phyloP scores from a whole-genome alignment of 2,329 filamentous ascomycete species.

The Truncatella angustata region DNA sequence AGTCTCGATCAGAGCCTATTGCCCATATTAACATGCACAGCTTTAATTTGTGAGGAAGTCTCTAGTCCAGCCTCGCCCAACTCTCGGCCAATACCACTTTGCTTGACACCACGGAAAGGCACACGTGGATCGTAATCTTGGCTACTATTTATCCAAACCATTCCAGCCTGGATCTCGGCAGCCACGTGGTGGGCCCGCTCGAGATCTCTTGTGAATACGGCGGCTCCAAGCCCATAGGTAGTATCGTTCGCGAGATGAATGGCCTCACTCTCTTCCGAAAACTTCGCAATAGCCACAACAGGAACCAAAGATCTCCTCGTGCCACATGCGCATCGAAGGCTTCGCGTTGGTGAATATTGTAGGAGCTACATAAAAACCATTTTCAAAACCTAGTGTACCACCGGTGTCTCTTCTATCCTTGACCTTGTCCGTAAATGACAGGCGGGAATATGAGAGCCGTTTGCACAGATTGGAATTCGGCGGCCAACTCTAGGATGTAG shows the following conservation, averaged over 20 bases:
- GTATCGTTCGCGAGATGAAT: slow-evolving; percentile 27
- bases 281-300: slow-evolving; percentile 7
- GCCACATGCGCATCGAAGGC: slow-evolving; percentile 1
- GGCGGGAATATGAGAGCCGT: slow-evolving; percentile 35
- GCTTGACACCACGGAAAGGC: slow-evolving; percentile 13
- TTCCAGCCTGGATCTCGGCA: slow-evolving; percentile 46
- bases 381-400: background rate
- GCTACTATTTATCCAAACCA: slow-evolving; percentile 7
- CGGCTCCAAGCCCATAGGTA: slow-evolving; percentile 48
- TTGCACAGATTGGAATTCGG: slow-evolving; percentile 17
- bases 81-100: slow-evolving; percentile 14
- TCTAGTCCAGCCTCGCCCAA: slow-evolving; percentile 10
- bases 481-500: slow-evolving; percentile 27
- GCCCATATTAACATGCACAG: slow-evolving; percentile 7
- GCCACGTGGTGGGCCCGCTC: slow-evolving; percentile 28
- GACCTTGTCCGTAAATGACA: slow-evolving; percentile 37
- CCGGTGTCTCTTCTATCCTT: slow-evolving; percentile 20
- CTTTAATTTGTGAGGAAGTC: slow-evolving; percentile 12
- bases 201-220: slow-evolving; percentile 51
- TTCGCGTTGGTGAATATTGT: slow-evolving; percentile 12
- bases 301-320: slow-evolving; percentile 14
- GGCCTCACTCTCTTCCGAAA: slow-evolving; percentile 10
- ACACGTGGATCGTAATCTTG: slow-evolving; percentile 11
- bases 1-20: background rate
- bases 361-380: slow-evolving; percentile 8